These are phyloP conservation scores for Haplosporangium sp. DNA, from an alignment of 371 early-diverging fungal species.

Conservation along the genomic window DNA sequence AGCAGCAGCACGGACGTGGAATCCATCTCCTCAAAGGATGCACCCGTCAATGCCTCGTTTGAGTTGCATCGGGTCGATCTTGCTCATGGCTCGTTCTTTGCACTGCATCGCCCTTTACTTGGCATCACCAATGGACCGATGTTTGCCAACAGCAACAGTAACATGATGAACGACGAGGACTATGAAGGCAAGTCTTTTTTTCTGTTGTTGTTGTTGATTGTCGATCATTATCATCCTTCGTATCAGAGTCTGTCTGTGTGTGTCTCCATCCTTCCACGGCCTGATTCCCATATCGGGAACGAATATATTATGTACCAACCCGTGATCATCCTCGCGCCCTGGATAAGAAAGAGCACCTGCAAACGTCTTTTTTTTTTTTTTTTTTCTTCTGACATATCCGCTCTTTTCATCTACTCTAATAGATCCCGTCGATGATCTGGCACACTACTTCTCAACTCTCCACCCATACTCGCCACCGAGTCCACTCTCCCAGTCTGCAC, in stretches of 20 bases:
- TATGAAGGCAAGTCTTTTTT: conserved; percentile 28
- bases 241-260: no score
- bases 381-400: not conserved
- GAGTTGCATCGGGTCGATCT: conserved; percentile 44
- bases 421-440: conserved; percentile 31
- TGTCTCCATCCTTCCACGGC: no score
- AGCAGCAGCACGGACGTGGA: conserved; percentile 26
- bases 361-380: not conserved
- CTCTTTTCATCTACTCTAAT: not conserved
- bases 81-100: conserved; percentile 51
- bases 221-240: no score
- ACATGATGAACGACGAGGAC: conserved; percentile 15
- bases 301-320: no score
- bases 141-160: conserved; percentile 30
- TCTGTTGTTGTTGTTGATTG: no score
- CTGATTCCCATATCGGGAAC: no score
- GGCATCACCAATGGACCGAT: conserved; percentile 37
- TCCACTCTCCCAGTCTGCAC: not conserved
- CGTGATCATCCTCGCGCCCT: no score
- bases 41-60: conserved; percentile 30
- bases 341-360: not conserved
- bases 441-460: conserved; percentile 42
- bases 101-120: conserved; percentile 50
- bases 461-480: conserved; percentile 40
- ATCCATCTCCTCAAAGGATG: conserved; percentile 20